Evolutionary conservation across 441 rosid genomes (phyloP).

Genomic region (Biscutella laevigata): DNA sequence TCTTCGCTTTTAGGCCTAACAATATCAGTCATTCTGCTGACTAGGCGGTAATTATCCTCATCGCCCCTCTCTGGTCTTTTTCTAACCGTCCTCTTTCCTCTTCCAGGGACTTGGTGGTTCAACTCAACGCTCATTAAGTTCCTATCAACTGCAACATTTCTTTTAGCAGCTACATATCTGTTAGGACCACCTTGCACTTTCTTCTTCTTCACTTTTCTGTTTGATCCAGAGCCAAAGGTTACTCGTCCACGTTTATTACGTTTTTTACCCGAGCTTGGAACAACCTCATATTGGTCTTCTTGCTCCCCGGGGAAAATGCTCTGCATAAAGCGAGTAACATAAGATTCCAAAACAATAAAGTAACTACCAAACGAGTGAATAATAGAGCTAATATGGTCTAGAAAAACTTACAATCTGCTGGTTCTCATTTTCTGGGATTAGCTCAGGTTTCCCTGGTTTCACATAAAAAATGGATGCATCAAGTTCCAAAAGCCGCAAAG

Average conservation of each 20-base stretch:
- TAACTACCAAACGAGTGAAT: neutral
- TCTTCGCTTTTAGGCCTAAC: conserved; percentile 27
- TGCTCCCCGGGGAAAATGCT: conserved; percentile 44
- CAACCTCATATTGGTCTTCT: conserved; percentile 33
- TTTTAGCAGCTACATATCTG: conserved; percentile 29
- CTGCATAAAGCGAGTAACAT: conserved; percentile 33
- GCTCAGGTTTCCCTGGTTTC: conserved; percentile 38
- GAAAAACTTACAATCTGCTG: conserved; percentile 22
- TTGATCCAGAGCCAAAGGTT: conserved; percentile 45
- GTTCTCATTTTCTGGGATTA: conserved; percentile 18
- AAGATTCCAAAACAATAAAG: neutral
- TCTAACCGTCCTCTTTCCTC: conserved; percentile 72
- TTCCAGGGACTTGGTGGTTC: conserved; percentile 38
- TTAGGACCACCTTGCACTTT: conserved; percentile 30
- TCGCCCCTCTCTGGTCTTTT: conserved; percentile 54
- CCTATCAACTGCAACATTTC: conserved; percentile 26
- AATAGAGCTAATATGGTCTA: conserved; percentile 3
- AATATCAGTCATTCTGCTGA: conserved; percentile 27
- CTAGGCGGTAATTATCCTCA: conserved; percentile 24
- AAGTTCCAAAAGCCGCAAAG: conserved; percentile 74
- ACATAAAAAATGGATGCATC: conserved; percentile 58
- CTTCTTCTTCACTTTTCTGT: conserved; percentile 41
- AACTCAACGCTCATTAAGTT: conserved; percentile 23
- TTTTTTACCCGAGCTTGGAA: conserved; percentile 28
- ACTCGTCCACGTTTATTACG: conserved; percentile 48